Percentiles rank a stretch among this genome's conserved stretches.
Evolutionary conservation across 768 basidiomycete species (phyloP).

Genomic region (Hericium coralloides): DNA sequence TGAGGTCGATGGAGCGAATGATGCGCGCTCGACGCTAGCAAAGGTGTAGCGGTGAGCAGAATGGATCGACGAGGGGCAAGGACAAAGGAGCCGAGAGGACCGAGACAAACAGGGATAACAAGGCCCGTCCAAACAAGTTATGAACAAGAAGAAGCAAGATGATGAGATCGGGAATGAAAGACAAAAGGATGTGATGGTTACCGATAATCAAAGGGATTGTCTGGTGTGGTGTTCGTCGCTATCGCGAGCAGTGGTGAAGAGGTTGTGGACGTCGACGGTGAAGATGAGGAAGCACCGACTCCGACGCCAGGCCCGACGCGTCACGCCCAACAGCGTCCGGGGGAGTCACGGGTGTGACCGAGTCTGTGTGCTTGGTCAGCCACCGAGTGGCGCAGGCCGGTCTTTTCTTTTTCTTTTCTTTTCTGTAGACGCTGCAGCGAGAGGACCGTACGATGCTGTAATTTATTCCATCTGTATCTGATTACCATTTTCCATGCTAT

Average conservation of each 20-base stretch:
- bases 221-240: not conserved
- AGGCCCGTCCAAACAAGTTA: not conserved
- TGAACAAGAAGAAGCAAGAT: not conserved
- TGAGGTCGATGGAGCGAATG: conserved; percentile 8
- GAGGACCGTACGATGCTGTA: not conserved
- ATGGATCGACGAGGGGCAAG: not conserved
- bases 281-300: not conserved
- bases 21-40: not conserved
- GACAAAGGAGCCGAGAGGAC: not conserved
- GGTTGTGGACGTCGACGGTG: not conserved
- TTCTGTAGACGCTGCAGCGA: not conserved
- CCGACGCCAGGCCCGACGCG: not conserved
- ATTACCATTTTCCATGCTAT: not conserved
- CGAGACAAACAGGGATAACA: not conserved
- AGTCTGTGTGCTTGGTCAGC: not conserved
- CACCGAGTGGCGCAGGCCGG: too few species aligned
- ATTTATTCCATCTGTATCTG: not conserved
- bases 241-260: not conserved
- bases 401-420: not conserved
- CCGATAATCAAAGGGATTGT: too few species aligned
- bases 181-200: not conserved
- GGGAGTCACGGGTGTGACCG: not conserved
- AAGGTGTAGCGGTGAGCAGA: not conserved
- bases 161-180: not conserved
- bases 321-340: not conserved